Conservation (phyloP, 1,284 basidiomycete species). For the Ganoderma lucidum region DNA sequence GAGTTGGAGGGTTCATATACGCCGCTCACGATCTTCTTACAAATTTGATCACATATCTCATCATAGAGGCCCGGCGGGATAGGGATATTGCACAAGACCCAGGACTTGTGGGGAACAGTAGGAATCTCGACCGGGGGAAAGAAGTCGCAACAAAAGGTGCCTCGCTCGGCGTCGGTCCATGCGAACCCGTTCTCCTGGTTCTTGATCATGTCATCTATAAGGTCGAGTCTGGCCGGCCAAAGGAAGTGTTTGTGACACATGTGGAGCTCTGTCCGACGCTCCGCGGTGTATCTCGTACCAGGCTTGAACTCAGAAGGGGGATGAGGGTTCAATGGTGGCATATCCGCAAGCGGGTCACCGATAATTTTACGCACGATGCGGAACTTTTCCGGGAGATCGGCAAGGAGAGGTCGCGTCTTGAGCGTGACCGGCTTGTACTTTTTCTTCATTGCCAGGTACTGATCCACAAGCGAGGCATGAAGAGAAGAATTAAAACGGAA, state of each 20-base stretch:
- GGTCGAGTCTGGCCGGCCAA: too few species aligned
- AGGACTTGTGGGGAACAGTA: constrained; percentile 44
- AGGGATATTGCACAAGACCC: constrained; percentile 48
- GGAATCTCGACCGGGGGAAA: too few species aligned
- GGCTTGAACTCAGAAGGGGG: constrained; percentile 37
- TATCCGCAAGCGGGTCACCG: too few species aligned
- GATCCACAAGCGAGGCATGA: too few species aligned
- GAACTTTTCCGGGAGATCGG: constrained; percentile 41
- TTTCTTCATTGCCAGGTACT: not conserved
- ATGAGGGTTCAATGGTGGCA: too few species aligned
- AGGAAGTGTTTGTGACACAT: too few species aligned
- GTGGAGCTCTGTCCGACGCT: constrained; percentile 38
- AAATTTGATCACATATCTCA: constrained; percentile 43
- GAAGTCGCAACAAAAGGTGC: too few species aligned
- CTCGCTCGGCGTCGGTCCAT: too few species aligned
- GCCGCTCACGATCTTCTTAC: constrained; percentile 42
- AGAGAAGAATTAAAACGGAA: too few species aligned
- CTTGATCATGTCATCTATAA: too few species aligned
- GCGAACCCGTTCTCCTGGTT: too few species aligned
- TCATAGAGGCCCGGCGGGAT: constrained; percentile 48
- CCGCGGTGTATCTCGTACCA: constrained; percentile 42
- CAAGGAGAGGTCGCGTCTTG: constrained; percentile 41
- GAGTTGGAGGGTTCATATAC: constrained; percentile 48
- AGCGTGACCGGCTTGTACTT: too few species aligned
- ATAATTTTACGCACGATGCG: constrained; percentile 43